Conservation (phyloP, 441 rosid genomes). For the Capsella rubella region DNA sequence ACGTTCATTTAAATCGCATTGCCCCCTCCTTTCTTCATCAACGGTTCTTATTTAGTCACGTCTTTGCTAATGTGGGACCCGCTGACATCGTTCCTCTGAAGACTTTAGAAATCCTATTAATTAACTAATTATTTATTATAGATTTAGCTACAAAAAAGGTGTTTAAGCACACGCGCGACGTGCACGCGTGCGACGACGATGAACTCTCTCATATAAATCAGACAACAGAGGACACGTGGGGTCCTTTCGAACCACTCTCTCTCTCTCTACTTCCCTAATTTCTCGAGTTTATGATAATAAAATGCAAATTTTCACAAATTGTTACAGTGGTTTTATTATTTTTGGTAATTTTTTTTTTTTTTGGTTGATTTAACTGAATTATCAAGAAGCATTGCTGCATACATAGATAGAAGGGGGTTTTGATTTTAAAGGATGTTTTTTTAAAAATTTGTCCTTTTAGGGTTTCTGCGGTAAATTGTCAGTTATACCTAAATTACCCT, state of each 20-base stretch:
- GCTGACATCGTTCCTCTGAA: constrained; percentile 33
- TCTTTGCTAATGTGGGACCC: constrained; percentile 31
- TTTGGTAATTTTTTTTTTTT: no score
- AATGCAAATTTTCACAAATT: neutral
- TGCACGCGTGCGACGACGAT: constrained; percentile 44
- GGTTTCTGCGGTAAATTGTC: no score
- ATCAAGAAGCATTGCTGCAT: no score
- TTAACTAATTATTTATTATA: no score
- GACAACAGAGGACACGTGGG: constrained; percentile 46
- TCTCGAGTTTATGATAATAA: neutral
- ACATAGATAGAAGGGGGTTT: no score
- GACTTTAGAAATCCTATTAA: neutral
- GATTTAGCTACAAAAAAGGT: neutral
- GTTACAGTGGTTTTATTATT: neutral
- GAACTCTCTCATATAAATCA: constrained; percentile 28
- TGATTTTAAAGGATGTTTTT: no score
- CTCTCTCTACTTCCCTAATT: constrained; percentile 21
- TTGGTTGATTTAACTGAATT: no score
- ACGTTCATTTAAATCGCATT: constrained; percentile 32
- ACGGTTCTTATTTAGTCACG: constrained; percentile 29
- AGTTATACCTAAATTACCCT: no score
- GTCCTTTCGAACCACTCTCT: constrained; percentile 39
- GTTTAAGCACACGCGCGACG: constrained; percentile 47
- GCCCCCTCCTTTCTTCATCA: neutral
- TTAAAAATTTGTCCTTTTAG: no score